These are phyloP conservation scores for Leishmania martiniquensis DNA, from an alignment of 208 protist species.

Conservation along the genomic window DNA sequence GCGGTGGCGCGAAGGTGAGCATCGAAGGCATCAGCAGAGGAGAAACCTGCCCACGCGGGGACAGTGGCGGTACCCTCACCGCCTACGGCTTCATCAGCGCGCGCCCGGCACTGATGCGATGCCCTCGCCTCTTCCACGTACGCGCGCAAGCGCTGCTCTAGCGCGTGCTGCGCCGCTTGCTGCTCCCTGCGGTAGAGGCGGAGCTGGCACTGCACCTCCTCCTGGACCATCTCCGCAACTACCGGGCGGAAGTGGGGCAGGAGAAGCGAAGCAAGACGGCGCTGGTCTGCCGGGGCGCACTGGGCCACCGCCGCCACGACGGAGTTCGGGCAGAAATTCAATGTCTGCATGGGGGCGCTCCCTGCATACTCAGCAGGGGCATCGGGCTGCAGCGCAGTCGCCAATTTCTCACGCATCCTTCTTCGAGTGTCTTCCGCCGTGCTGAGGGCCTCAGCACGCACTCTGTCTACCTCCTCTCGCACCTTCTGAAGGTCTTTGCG, in stretches of 20 bases:
- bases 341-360: background rate
- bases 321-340: conserved; percentile 3
- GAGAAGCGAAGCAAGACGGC: conserved; percentile 22
- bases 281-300: conserved; percentile 26
- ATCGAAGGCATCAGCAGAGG: conserved; percentile 52
- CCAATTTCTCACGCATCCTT: background rate
- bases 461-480: conserved; percentile 15
- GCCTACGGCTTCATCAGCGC: background rate
- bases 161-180: conserved; percentile 10
- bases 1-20: conserved; percentile 53
- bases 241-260: conserved; percentile 30
- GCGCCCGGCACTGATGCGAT: background rate
- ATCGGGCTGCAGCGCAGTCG: background rate
- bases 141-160: conserved; percentile 19
- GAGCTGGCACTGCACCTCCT: conserved; percentile 15
- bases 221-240: conserved; percentile 13
- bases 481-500: conserved; percentile 61
- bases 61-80: background rate
- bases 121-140: conserved; percentile 11
- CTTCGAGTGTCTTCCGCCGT: background rate
- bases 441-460: background rate
- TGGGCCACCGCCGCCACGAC: conserved; percentile 25
- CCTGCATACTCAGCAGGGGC: background rate
- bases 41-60: conserved; percentile 12
- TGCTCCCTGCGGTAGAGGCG: background rate